Percentiles rank a stretch among this genome's conserved stretches.
Conservation (phyloP, 2,329 filamentous ascomycete genomes). For the Phaeomoniella chlamydospora region DNA sequence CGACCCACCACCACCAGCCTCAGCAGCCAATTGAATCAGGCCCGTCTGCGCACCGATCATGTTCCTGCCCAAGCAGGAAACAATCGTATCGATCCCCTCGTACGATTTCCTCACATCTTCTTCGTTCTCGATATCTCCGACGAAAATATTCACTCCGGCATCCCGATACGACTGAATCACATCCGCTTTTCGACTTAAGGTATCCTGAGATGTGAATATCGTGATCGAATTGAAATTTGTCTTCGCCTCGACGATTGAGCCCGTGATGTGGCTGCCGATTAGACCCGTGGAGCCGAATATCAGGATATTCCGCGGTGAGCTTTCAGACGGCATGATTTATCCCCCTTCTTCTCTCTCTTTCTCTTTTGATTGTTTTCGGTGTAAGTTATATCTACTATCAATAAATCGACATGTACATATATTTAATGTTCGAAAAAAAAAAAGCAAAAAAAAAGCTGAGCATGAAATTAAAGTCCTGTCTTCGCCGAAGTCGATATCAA, state of each 20-base stretch:
- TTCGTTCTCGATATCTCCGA: conserved; percentile 39
- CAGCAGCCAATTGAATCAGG: conserved; percentile 44
- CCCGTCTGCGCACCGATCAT: conserved; percentile 46
- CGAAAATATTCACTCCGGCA: conserved; percentile 37
- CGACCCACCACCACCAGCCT: conserved; percentile 20
- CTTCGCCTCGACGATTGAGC: conserved; percentile 29
- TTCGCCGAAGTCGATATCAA: too few species aligned
- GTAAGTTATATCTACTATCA: too few species aligned
- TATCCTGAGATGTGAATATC: conserved; percentile 42
- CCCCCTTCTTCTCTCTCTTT: too few species aligned
- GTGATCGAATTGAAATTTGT: conserved; percentile 34
- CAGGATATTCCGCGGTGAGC: conserved; percentile 29
- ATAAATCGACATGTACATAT: too few species aligned
- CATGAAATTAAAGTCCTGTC: too few species aligned
- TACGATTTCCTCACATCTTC: conserved; percentile 41
- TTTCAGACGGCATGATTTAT: too few species aligned
- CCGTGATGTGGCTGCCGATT: conserved; percentile 36
- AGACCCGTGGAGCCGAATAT: conserved; percentile 38
- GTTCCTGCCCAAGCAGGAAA: conserved; percentile 50
- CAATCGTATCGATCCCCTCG: conserved; percentile 46
- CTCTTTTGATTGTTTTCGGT: too few species aligned
- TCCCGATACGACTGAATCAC: conserved; percentile 32
- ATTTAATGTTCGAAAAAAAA: too few species aligned
- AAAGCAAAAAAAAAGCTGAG: too few species aligned
- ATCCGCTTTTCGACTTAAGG: conserved; percentile 33